A percentile compares a stretch with the other conserved stretches of the same genome.
phyloP scores from a whole-genome alignment of 148 eudicot genomes.

The Rhododendron molle region DNA sequence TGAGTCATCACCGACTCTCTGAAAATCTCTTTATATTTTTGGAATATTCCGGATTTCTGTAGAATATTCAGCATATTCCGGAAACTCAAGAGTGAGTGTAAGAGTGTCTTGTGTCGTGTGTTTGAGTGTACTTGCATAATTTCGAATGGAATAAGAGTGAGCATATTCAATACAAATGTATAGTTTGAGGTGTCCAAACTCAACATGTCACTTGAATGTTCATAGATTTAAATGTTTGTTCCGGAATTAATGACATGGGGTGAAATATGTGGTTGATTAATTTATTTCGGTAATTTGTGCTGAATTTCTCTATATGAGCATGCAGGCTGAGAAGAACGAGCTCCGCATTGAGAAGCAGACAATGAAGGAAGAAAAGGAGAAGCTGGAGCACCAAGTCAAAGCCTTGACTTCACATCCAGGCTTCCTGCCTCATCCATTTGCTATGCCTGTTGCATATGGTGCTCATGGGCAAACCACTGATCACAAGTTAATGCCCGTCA shows the following conservation, averaged over 20 bases:
- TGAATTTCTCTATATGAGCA: neutral
- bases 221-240: neutral
- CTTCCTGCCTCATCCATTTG: constrained; percentile 29
- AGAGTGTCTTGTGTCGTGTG: too few species aligned
- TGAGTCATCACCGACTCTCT: too few species aligned
- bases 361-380: constrained; percentile 47
- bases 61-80: too few species aligned
- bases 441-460: constrained; percentile 23
- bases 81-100: too few species aligned
- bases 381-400: constrained; percentile 46
- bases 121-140: too few species aligned
- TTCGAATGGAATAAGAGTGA: too few species aligned
- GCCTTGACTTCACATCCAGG: constrained; percentile 32
- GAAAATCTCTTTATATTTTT: too few species aligned
- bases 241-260: neutral
- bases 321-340: constrained; percentile 70
- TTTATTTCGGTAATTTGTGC: neutral
- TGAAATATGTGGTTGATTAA: neutral
- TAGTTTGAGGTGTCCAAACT: too few species aligned
- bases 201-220: neutral
- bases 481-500: constrained; percentile 36
- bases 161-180: too few species aligned
- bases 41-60: too few species aligned
- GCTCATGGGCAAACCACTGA: constrained; percentile 28
- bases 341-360: constrained; percentile 58